A percentile compares a stretch with the other conserved stretches of the same genome.
phyloP scores from a whole-genome alignment of 345 rosid species.

The Pistacia vera region DNA sequence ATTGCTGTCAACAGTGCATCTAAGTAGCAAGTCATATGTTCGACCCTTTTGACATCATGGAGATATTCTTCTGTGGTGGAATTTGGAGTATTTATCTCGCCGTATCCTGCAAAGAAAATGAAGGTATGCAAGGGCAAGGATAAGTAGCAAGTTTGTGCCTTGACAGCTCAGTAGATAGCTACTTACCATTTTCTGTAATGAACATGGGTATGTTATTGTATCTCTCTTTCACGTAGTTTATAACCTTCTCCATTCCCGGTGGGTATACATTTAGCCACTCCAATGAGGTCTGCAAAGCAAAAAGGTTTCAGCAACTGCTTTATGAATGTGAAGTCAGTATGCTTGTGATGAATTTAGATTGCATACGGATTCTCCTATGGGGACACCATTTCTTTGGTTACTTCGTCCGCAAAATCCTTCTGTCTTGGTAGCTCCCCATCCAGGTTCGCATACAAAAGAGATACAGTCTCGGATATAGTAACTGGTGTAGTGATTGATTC shows the following conservation, averaged over 20 bases:
- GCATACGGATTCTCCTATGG: slow-evolving; percentile 16
- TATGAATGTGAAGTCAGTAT: not conserved
- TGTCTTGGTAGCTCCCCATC: slow-evolving; percentile 12
- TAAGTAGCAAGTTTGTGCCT: not conserved
- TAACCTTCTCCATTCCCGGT: slow-evolving; percentile 45
- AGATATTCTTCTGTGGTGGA: slow-evolving; percentile 17
- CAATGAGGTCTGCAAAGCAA: slow-evolving; percentile 50
- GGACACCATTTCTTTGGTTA: slow-evolving; percentile 12
- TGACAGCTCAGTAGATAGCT: not conserved
- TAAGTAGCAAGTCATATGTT: slow-evolving; percentile 25
- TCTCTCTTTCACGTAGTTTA: slow-evolving; percentile 44
- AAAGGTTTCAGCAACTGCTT: slow-evolving; percentile 16
- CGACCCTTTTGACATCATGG: slow-evolving; percentile 25
- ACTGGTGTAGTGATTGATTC: slow-evolving; percentile 19
- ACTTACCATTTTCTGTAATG: slow-evolving; percentile 59
- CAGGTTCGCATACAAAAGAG: slow-evolving; percentile 20
- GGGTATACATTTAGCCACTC: slow-evolving; percentile 55
- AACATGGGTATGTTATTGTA: slow-evolving; percentile 52
- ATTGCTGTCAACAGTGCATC: slow-evolving; percentile 26
- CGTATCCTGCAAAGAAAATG: slow-evolving; percentile 26
- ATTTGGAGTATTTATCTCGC: slow-evolving; percentile 7
- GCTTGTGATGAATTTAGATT: not conserved
- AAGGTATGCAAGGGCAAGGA: not conserved
- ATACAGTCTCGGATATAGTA: slow-evolving; percentile 26
- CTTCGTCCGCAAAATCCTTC: slow-evolving; percentile 19